These are phyloP conservation scores for Phytophthora constricta DNA, from an alignment of 352 stramenopile genomes.

Conservation along the genomic window DNA sequence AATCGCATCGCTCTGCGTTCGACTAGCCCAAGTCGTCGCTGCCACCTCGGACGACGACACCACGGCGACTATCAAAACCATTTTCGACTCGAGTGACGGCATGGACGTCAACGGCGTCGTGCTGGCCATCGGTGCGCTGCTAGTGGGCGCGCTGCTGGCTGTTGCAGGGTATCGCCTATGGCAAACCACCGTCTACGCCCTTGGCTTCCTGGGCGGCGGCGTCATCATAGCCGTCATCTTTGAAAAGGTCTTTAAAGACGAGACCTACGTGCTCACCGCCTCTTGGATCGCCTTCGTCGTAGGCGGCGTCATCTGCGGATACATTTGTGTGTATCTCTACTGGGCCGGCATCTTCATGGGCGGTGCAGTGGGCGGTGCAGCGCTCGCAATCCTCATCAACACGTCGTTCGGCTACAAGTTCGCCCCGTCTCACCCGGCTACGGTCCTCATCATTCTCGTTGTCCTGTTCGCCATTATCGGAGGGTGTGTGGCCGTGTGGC, in stretches of 20 bases:
- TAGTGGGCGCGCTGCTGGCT: conserved; percentile 51
- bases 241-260: conserved; percentile 60
- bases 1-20: conserved; percentile 12
- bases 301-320: conserved; percentile 56
- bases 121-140: conserved; percentile 46
- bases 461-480: conserved; percentile 54
- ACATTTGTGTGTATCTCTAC: conserved; percentile 62
- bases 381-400: conserved; percentile 67
- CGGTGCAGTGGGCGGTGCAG: conserved; percentile 59
- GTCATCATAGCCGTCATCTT: conserved; percentile 55
- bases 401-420: conserved; percentile 62
- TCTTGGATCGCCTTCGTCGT: conserved; percentile 80
- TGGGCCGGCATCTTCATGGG: conserved; percentile 59
- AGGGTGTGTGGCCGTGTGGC: conserved; percentile 50
- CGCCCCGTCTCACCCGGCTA: conserved; percentile 56
- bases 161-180: conserved; percentile 69
- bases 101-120: conserved; percentile 48
- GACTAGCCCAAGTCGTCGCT: conserved; percentile 1
- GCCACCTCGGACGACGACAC: conserved; percentile 26
- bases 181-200: conserved; percentile 60
- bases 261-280: conserved; percentile 56
- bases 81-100: conserved; percentile 42
- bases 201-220: conserved; percentile 65
- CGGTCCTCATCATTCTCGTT: conserved; percentile 57
- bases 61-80: conserved; percentile 37